Evolutionary conservation across 1,284 basidiomycete genomes (phyloP).

Genomic region (Rhodotorula glutinis): DNA sequence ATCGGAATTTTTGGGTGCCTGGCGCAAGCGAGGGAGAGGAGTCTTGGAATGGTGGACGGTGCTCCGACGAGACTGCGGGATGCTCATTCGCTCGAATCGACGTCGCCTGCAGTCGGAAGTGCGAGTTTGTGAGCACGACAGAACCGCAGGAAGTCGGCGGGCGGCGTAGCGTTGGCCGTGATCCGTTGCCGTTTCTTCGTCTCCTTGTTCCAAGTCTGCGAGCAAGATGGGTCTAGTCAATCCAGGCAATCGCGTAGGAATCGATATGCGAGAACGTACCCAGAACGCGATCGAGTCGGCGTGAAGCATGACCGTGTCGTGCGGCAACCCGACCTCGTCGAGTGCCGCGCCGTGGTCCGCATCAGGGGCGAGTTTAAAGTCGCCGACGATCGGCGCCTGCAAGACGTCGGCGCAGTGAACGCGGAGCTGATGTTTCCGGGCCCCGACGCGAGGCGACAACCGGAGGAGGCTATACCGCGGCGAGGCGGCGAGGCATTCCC

Average conservation of each 20-base stretch:
- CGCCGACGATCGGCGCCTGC: conserved; percentile 33
- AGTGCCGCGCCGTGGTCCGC: conserved; percentile 12
- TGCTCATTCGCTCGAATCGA: background rate
- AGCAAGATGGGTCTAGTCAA: background rate
- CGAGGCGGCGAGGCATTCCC: conserved; percentile 28
- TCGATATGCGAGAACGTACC: conserved; percentile 7
- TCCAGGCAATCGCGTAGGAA: too few species aligned
- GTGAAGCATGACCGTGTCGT: conserved; percentile 29
- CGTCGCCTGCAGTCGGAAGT: background rate
- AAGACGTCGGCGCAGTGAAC: conserved; percentile 31
- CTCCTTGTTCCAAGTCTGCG: conserved; percentile 19
- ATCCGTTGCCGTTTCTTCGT: conserved; percentile 22
- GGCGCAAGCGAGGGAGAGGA: too few species aligned
- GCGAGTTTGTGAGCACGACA: conserved; percentile 23
- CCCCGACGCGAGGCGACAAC: conserved; percentile 25
- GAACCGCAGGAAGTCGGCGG: conserved; percentile 17
- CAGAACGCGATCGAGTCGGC: conserved; percentile 18
- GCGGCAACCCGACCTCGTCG: conserved; percentile 14
- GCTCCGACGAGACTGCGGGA: background rate
- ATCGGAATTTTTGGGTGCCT: too few species aligned
- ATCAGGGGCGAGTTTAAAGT: conserved; percentile 28
- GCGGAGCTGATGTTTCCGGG: conserved; percentile 37
- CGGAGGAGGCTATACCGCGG: conserved; percentile 16
- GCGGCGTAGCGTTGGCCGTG: background rate
- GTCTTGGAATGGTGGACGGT: too few species aligned